These are phyloP conservation scores for Hypoxylon sp. DNA, from an alignment of 2,329 filamentous ascomycete genomes.

Conservation along the genomic window DNA sequence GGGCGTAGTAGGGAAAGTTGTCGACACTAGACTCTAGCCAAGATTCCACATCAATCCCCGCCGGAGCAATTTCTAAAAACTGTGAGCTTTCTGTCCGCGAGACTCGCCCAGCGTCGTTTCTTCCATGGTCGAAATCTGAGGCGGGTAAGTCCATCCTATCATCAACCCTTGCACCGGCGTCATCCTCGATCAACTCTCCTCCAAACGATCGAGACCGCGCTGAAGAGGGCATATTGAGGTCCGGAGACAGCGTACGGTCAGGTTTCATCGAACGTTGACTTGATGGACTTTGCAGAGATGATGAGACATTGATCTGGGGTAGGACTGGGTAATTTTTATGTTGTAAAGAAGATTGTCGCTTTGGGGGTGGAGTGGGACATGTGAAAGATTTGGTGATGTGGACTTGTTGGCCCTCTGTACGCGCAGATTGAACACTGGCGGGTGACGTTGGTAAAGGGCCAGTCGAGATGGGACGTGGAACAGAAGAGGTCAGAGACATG, in stretches of 20 bases:
- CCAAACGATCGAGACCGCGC: constrained; percentile 5
- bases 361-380: constrained; percentile 41
- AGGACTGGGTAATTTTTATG: constrained; percentile 44
- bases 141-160: constrained; percentile 10
- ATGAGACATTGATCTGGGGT: constrained; percentile 39
- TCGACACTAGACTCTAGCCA: constrained; percentile 50
- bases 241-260: constrained; percentile 13
- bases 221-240: constrained; percentile 15
- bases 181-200: constrained; percentile 11
- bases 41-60: constrained; percentile 47
- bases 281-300: constrained; percentile 26
- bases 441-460: constrained; percentile 36
- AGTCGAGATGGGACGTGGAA: constrained; percentile 24
- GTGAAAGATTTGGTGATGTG: constrained; percentile 24
- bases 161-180: constrained; percentile 1
- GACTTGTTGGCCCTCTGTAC: constrained; percentile 16
- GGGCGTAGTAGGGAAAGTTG: constrained; percentile 47
- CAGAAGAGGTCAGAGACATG: constrained; percentile 46
- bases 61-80: constrained; percentile 39
- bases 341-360: constrained; percentile 47
- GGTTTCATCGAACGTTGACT: constrained; percentile 14
- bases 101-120: constrained; percentile 8
- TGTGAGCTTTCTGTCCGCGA: constrained; percentile 16
- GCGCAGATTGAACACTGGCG: constrained; percentile 21
- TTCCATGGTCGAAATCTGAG: background rate